A percentile compares a stretch with the other conserved stretches of the same genome.
Evolutionary conservation across 202 grass and related monocot genomes (phyloP).

Genomic region (Carex arenaria): DNA sequence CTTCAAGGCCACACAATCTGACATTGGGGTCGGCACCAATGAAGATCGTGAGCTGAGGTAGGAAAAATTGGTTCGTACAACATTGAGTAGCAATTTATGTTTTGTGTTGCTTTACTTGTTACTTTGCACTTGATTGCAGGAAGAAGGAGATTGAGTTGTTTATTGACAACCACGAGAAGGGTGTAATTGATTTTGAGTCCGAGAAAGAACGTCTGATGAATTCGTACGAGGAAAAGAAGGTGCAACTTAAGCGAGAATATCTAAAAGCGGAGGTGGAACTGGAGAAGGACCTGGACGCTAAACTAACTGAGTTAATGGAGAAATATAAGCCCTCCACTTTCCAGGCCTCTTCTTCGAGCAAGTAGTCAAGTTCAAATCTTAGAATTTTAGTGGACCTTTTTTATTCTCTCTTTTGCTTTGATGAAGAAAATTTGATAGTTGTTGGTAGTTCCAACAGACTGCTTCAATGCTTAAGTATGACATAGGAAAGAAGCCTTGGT

Average conservation of each 20-base stretch:
- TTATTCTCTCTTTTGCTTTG: not conserved
- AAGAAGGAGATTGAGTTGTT: slow-evolving; percentile 64
- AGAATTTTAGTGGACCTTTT: not conserved
- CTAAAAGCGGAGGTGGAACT: slow-evolving; percentile 52
- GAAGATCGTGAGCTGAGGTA: slow-evolving; percentile 67
- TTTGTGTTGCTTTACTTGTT: not conserved
- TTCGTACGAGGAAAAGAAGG: slow-evolving; percentile 45
- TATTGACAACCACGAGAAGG: slow-evolving; percentile 63
- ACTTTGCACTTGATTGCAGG: slow-evolving; percentile 27
- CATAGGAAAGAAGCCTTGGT: not conserved
- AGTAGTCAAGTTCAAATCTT: not conserved
- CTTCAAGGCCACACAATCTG: slow-evolving; percentile 47
- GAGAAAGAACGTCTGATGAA: slow-evolving; percentile 50
- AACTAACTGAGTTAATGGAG: slow-evolving; percentile 60
- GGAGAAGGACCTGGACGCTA: slow-evolving; percentile 49
- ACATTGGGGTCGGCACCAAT: slow-evolving; percentile 46
- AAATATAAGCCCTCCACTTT: slow-evolving; percentile 63
- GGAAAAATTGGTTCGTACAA: not conserved
- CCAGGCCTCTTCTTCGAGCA: slow-evolving; percentile 25
- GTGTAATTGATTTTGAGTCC: slow-evolving; percentile 48
- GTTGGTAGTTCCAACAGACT: not conserved
- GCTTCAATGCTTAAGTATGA: not conserved
- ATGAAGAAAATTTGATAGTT: not conserved
- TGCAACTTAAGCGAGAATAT: slow-evolving; percentile 46
- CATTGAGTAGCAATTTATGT: not conserved